Base-by-base conservation (phyloP, 148 eudicot genomes). In the Polygonum maritimum region DNA sequence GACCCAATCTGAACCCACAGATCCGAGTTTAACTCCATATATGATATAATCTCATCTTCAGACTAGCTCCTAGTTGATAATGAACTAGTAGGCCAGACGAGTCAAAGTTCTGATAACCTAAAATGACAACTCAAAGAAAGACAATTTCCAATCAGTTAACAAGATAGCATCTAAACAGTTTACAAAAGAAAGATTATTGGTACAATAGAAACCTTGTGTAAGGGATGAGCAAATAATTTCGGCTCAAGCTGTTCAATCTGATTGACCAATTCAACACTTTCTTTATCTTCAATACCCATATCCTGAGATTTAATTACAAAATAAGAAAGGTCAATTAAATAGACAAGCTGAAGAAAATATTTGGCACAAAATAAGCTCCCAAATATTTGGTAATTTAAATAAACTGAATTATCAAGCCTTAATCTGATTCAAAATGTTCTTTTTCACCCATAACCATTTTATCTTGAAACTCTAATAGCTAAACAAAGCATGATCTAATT, bases 211-310 rank as follows among this genome's bases (percentile, higher is more conserved):
- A 95, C 97, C 97, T 90, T 92, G 85, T 90, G 90, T 80, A 95
- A 65, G 8, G 99, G 97, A 76, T 95, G 99, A 16, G 86, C 82
- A 78, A 83, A 80, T 75, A 92, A 72, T 76, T 90, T 87, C 77
- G 85, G 81, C 78, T 92, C 99, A 81, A 95, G 92, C 69, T 86
- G 90, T 77, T 92, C 99, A 57, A 89, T 92, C 78, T 89, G 94
- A 80, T 85, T 84, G 67, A 93, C 87, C 85, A 95, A 80, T 75
- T 92, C 92, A 78, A 91, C 90, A 67, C 89, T 80, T 81, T 90
- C 97, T 77, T 90, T 86, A 63, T 95, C 99, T 75, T 91, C 90
- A 79, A 95, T 87, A 69, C 91, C 89, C 99, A 95, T 95, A 82
- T 95, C 99, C 99, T 95, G 88, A 77, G 75, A 71, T 21, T 5